phyloP scores from a whole-genome alignment of 805 yeast species.

The Suhomyces sp. region DNA sequence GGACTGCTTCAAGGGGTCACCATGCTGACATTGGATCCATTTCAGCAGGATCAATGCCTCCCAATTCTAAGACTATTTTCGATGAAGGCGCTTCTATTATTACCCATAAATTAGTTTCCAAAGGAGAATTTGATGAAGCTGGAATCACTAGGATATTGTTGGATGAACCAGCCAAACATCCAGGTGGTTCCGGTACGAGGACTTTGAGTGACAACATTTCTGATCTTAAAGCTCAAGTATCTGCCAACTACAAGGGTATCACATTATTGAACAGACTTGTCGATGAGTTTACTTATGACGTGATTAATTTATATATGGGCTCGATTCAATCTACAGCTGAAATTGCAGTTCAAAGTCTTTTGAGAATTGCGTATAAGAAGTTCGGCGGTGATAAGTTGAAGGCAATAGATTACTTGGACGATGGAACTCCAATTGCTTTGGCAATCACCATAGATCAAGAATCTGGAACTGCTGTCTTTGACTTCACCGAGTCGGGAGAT shows the following conservation, averaged over 20 bases:
- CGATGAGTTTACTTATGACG: constrained; percentile 57
- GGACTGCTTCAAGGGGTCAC: constrained; percentile 93
- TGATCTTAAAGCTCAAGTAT: constrained; percentile 52
- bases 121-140: constrained; percentile 75
- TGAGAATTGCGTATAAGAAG: constrained; percentile 34
- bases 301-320: constrained; percentile 70
- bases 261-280: constrained; percentile 59
- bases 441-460: constrained; percentile 47
- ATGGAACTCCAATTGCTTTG: constrained; percentile 68
- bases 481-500: constrained; percentile 83
- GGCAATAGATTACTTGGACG: constrained; percentile 73
- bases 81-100: constrained; percentile 91
- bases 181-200: constrained; percentile 90
- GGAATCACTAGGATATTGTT: constrained; percentile 61
- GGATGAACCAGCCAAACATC: constrained; percentile 72
- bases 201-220: constrained; percentile 79
- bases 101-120: constrained; percentile 66
- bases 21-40: constrained; percentile 96
- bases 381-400: constrained; percentile 42
- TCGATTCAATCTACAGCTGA: constrained; percentile 84
- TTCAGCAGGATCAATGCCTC: constrained; percentile 93
- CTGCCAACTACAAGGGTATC: constrained; percentile 88
- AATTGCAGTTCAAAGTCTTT: constrained; percentile 53
- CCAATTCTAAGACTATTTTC: constrained; percentile 77
- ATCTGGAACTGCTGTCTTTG: constrained; percentile 67